Conservation (phyloP, 179 eudicot genomes). For the Patellifolia procumbens region DNA sequence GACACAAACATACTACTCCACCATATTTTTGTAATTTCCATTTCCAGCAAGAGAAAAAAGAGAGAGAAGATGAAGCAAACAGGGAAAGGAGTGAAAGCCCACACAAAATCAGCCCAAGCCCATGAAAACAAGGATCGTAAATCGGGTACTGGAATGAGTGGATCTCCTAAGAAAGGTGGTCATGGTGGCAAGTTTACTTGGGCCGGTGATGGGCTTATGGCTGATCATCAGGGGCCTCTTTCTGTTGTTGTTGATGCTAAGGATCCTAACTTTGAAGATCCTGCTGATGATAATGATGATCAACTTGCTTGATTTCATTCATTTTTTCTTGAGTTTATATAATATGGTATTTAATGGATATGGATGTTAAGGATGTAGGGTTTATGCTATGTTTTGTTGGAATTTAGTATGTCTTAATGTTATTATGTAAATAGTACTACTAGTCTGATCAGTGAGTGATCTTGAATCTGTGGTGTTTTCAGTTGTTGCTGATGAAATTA, state of each 20-base stretch:
- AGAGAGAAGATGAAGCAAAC: constrained; percentile 45
- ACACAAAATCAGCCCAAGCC: constrained; percentile 39
- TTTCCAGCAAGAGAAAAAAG: neutral
- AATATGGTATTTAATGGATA: neutral
- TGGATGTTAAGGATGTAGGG: neutral
- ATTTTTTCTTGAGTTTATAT: neutral
- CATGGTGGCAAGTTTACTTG: constrained; percentile 86
- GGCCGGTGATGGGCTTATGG: constrained; percentile 55
- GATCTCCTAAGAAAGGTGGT: constrained; percentile 80
- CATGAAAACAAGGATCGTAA: constrained; percentile 52
- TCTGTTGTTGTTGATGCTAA: constrained; percentile 43
- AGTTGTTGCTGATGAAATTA: too few relatives aligned
- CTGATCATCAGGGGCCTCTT: constrained; percentile 28
- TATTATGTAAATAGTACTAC: too few relatives aligned
- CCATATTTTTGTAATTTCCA: neutral
- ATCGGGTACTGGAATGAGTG: constrained; percentile 58
- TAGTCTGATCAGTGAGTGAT: too few relatives aligned
- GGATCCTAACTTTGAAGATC: constrained; percentile 65
- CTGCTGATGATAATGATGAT: constrained; percentile 7
- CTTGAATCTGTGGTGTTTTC: too few relatives aligned
- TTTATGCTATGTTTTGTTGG: neutral
- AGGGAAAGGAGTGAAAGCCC: constrained; percentile 45
- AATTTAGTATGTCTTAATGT: too few relatives aligned
- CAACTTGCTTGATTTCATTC: neutral
- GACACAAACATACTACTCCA: neutral